These are phyloP conservation scores for Nemania diffusa DNA, from an alignment of 2,329 filamentous ascomycete genomes.

Conservation along the genomic window DNA sequence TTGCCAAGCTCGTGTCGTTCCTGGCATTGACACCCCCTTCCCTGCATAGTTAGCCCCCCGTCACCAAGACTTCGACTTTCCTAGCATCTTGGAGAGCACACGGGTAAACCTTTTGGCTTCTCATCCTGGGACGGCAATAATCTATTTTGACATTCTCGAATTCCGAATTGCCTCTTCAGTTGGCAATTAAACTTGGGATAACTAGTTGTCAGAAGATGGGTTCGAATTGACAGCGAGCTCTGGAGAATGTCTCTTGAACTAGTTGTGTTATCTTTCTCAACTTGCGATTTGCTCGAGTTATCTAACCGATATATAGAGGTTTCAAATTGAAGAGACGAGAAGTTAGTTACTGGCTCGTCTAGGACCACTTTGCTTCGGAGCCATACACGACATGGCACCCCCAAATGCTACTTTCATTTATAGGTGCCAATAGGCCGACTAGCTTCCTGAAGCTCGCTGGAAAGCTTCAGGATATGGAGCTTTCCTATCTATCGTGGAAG, in stretches of 20 bases:
- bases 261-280: conserved; percentile 10
- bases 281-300: not conserved
- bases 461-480: conserved; percentile 10
- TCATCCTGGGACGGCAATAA: not conserved
- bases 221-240: not conserved
- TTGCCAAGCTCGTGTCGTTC: conserved; percentile 30
- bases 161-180: conserved; percentile 13
- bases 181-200: not conserved
- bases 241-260: conserved; percentile 3
- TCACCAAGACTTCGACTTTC: conserved; percentile 8
- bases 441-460: conserved; percentile 35
- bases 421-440: conserved; percentile 33
- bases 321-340: conserved; percentile 15
- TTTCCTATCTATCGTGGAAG: conserved; percentile 26
- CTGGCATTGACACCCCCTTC: conserved; percentile 29
- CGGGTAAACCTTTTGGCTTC: conserved; percentile 1
- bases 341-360: conserved; percentile 23
- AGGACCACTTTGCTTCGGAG: conserved; percentile 14
- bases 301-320: conserved; percentile 1
- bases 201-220: conserved; percentile 2
- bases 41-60: conserved; percentile 33
- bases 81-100: conserved; percentile 2
- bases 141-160: not conserved
- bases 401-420: conserved; percentile 39
- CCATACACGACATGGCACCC: conserved; percentile 14